Base-by-base conservation (phyloP, 257 asterid genomes). In the Solanum medicagineum region DNA sequence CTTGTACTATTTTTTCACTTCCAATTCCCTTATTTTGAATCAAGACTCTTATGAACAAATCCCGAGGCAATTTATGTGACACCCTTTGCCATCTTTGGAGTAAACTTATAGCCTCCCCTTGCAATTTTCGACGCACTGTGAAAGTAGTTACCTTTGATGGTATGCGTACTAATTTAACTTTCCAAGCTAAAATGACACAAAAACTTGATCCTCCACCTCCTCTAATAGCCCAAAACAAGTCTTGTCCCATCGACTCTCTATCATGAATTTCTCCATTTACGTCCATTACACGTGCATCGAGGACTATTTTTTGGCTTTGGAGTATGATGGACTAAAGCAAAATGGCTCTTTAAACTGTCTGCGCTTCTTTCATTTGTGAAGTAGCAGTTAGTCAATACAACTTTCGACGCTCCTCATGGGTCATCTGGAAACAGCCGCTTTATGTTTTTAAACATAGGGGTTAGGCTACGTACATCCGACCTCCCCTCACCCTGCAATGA, bases 181-280 rank as follows among this genome's bases (percentile, higher is more conserved):
- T 89, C 91, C 91, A 89, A 32, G 88, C 57, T 8, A 80, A 11
- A 26, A 83, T 45, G 0, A 85, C 81, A 16, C 89, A 87, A 79
- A 87, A 89, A 73, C 91, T 87, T 0, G 88, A 87, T 42, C 79
- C 88, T 51, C 89, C 88, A 8, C 88, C 91, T 12, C 91, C 91
- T 60, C 88, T 56, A 40, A 87, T 89, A 8, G 89, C 88, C 91
- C 90, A 89, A 13, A 89, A 89, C 60, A 87, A 40, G 60, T 86
- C 89, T 32, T 82, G 55, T 10, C 89, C 89, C 89, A 89, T 89
- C 0, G 83, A n/a, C 1, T 80, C 19, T 32, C 87, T 55, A 24
- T 86, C 87, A 9, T 59, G 90, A 22, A 84, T 71, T 53, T 70
- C n/a, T 40, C 87, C 86, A 22, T 87, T 69, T 4, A 32, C 87